Base-by-base conservation (phyloP, 2,329 filamentous ascomycete species). In the Emericellopsis cladophorae region DNA sequence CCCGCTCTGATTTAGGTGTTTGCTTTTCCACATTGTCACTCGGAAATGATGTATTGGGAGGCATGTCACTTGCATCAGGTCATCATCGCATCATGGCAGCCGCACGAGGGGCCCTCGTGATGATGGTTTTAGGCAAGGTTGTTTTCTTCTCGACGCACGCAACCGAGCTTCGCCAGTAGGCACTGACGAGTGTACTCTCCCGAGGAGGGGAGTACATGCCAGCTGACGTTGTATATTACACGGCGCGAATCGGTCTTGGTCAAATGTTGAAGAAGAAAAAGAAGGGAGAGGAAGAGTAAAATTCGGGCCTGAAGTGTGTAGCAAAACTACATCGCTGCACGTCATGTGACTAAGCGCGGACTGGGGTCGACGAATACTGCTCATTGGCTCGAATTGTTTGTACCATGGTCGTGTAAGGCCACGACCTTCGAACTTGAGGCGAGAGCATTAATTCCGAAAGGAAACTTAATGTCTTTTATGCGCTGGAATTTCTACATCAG, bases 81-180 rank as follows among this genome's bases (percentile, higher is more conserved):
- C 73, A 78, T 78, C 74, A 75, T 52, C 74, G 71, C 67, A 74
- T 78, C 74, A 76, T 78, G 74, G 72, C 55, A 66, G 71, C 72
- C 72, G 62, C 71, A 57, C 70, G 59, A 69, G 71, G 71, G 74
- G 73, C 74, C 72, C 74, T 79, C 74, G 70, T 76, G 73, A 76
- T 68, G 62, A 79, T 77, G 74, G 74, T 79, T 78, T 79, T 79
- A 70, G 66, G 65, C 71, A 76, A 75, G 65, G 70, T 70, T 67
- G 58, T 34, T 72, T 65, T 49, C 55, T 29, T 79, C 74, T 78
- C 56, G 73, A 75, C 74, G 26, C 26, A 29, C 26, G 26, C 26
- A 29, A 29, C 26, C 26, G 26, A 29, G 26, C 26, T 29, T 29
- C 26, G 26, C 26, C 26, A 29, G 26, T 29, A 4, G 26, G 26